Evolutionary conservation across 192 early-diverging fungal genomes (phyloP).

Genomic region (Paraglomus occultum): DNA sequence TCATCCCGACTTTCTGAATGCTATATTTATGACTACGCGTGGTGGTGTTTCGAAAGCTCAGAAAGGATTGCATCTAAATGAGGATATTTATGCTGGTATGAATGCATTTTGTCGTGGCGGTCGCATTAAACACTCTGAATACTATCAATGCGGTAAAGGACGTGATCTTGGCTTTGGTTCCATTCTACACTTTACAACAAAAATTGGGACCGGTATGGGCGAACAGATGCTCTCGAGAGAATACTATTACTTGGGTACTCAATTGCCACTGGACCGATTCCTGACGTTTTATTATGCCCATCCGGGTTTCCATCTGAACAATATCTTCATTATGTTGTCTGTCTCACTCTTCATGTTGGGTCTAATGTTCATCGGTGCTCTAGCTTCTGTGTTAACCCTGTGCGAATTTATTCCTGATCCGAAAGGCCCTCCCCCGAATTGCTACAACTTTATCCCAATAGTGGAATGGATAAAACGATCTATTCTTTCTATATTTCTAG

Average conservation of each 20-base stretch:
- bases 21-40: constrained; percentile 83
- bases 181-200: constrained; percentile 86
- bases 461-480: constrained; percentile 82
- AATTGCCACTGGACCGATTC: constrained; percentile 80
- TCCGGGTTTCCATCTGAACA: constrained; percentile 88
- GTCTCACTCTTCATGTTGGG: constrained; percentile 80
- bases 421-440: constrained; percentile 47
- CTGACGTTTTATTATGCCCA: constrained; percentile 89
- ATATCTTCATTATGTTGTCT: constrained; percentile 82
- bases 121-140: constrained; percentile 86
- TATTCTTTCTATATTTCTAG: constrained; percentile 76
- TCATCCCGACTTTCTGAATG: constrained; percentile 88
- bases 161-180: constrained; percentile 88
- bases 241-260: constrained; percentile 86
- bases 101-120: constrained; percentile 83
- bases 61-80: constrained; percentile 86
- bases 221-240: constrained; percentile 94
- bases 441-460: constrained; percentile 71
- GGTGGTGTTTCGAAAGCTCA: constrained; percentile 86
- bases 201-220: constrained; percentile 90
- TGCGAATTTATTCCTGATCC: constrained; percentile 65
- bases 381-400: constrained; percentile 58
- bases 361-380: constrained; percentile 71
- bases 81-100: constrained; percentile 94
- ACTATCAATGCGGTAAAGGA: constrained; percentile 90